Conservation (phyloP, 2,329 filamentous ascomycete genomes). For the Phaeosphaeriaceae sp. region DNA sequence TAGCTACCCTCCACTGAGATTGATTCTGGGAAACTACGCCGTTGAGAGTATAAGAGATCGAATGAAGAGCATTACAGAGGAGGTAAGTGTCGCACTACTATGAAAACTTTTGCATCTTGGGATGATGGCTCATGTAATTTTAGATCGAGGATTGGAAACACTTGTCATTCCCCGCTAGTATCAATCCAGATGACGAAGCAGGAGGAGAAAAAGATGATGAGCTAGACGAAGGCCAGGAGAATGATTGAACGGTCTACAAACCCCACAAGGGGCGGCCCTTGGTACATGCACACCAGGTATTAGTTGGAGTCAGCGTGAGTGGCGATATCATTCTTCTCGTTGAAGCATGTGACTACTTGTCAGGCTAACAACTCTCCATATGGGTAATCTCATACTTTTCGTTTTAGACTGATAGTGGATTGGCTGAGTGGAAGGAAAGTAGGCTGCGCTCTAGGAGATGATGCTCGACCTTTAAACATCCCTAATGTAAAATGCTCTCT, state of each 20-base stretch:
- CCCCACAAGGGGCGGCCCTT: no score
- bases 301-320: no score
- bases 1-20: constrained; percentile 84
- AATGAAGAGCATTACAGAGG: constrained; percentile 88
- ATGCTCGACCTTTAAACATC: no score
- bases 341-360: not conserved
- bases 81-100: constrained; percentile 59
- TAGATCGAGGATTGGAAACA: constrained; percentile 40
- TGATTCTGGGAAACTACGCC: constrained; percentile 91
- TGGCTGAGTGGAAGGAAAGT: no score
- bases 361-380: no score
- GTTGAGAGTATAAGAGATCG: constrained; percentile 95
- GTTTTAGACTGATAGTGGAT: no score
- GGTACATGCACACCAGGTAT: no score
- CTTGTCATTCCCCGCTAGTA: constrained; percentile 27
- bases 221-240: constrained; percentile 31
- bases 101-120: no score
- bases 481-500: no score
- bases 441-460: no score
- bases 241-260: constrained; percentile 17
- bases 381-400: no score
- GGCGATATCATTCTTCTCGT: not conserved
- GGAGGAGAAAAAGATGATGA: constrained; percentile 25
- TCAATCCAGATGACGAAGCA: constrained; percentile 28
- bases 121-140: constrained; percentile 1